phyloP scores from a whole-genome alignment of 768 basidiomycete species.

The Psilocybe azurescens region DNA sequence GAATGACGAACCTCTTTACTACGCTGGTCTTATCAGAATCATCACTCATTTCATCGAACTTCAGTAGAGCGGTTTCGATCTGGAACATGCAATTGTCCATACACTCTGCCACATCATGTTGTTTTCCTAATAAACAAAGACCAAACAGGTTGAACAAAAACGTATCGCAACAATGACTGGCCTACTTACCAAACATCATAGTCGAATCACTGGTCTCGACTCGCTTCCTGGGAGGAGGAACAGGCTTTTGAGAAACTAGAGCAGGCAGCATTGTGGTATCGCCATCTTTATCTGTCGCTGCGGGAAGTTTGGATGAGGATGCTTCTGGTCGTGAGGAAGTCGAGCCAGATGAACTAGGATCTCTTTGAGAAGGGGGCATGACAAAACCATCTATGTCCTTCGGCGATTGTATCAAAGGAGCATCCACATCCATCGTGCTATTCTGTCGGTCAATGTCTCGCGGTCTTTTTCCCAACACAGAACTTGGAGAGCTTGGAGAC shows the following conservation, averaged over 20 bases:
- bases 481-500: conserved; percentile 41
- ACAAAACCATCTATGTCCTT: conserved; percentile 41
- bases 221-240: conserved; percentile 61
- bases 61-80: conserved; percentile 89
- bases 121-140: conserved; percentile 63
- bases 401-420: conserved; percentile 40
- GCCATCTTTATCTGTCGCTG: conserved; percentile 27
- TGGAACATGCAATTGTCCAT: conserved; percentile 99
- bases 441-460: conserved; percentile 51
- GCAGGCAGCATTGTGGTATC: conserved; percentile 42
- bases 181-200: conserved; percentile 86
- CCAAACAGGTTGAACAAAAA: conserved; percentile 11
- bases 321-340: conserved; percentile 33
- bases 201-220: conserved; percentile 66
- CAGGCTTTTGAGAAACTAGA: conserved; percentile 44
- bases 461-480: conserved; percentile 74
- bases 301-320: conserved; percentile 32
- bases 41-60: conserved; percentile 62
- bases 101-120: conserved; percentile 98
- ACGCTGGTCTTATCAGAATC: conserved; percentile 72
- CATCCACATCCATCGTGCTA: conserved; percentile 65
- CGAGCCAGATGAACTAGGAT: conserved; percentile 33
- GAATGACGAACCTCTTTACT: conserved; percentile 70
- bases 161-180: background rate
- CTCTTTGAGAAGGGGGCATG: conserved; percentile 32